Base-by-base conservation (phyloP, 2,329 filamentous ascomycete genomes). In the Lachnellula subtilissima region DNA sequence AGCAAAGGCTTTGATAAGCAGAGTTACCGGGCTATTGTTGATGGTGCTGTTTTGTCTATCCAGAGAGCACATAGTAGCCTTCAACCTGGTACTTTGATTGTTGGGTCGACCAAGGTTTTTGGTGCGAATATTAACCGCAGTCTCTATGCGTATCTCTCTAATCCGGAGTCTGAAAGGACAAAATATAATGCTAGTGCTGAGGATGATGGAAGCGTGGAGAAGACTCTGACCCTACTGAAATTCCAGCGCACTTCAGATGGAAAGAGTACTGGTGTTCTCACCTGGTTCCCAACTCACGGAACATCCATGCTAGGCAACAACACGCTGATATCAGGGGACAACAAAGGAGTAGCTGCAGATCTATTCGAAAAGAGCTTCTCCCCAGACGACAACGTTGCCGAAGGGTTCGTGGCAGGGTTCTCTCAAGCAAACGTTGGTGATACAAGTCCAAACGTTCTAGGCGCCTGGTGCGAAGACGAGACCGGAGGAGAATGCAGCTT, bases 221-320 rank as follows among this genome's bases (percentile, higher is more conserved):
- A 90, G 72, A 83, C 84, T 4, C 75, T 97, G 75, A 93, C 89
- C 0, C 74, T 96, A 42, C 76, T 97, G 28, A 87, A 86, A 58
- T 92, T 97, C 69, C 84, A 85, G 62, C 82, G 89, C 39, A 81
- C 83, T 9, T 86, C 83, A 0, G 89, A 94, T 67, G 79, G 81
- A 48, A 91, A 91, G 73, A 87, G 86, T 55, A 83, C 91, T 43
- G 92, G 91, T 12, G 77, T 95, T 0, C 74, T 97, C 56, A 94
- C 90, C 15, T 97, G 92, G 89, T 96, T 93, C 70, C 84, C 93
- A 2, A 89, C 92, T 0, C 93, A 97, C 70, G 92, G 92, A 48
- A 97, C 93, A 0, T 96, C 91, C 0, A 83, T 97, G 72, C 83
- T 92, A 23, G 88, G 89, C 53, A 97, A 97, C 74, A 96, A 96